Base-by-base conservation (phyloP, 805 yeast species). In the Ogataea sp. region DNA sequence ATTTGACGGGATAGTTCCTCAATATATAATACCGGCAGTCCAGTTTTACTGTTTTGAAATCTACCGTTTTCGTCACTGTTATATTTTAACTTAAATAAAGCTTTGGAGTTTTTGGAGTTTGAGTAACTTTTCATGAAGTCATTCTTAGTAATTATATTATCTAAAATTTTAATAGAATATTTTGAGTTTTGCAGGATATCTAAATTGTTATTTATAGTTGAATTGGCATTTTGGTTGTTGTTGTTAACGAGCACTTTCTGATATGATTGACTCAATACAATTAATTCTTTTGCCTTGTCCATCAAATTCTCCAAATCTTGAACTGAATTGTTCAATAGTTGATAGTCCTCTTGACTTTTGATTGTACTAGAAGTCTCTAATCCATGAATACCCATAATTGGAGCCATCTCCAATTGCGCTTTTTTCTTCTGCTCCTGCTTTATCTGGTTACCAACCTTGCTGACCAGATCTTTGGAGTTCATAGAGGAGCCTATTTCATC, bases 1-100 rank as follows among this genome's bases (percentile, higher is more conserved):
- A 90, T 54, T 51, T 86, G 89, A 39, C 95, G 69, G 0, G 96
- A 75, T 15, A 87, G 62, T 50, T 87, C 96, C 42, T 77, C 75
- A 23, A 72, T 40, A 43, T 61, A 62, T 11, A 58, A 35, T 9
- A 37, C 37, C 4, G 58, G 49, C 4, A 47, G 40, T 6, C 49
- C 49, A 26, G 45, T 39, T 26, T 42, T 41, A 2, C 10, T 20
- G 13, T 20, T 36, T 27, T 24, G 14, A 9, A 16, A 7, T 14
- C 35, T 43, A 2, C 26, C n/a, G n/a, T n/a, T n/a, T n/a, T n/a
- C n/a, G n/a, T n/a, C n/a, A n/a, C n/a, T n/a, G n/a, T n/a, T n/a
- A n/a, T n/a, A n/a, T n/a, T n/a, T n/a, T n/a, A n/a, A n/a, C n/a
- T n/a, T n/a, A n/a, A n/a, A 29, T 20, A 60, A 36, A 25, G 50